phyloP scores from a whole-genome alignment of 768 basidiomycete species.

The Lactarius vividus region DNA sequence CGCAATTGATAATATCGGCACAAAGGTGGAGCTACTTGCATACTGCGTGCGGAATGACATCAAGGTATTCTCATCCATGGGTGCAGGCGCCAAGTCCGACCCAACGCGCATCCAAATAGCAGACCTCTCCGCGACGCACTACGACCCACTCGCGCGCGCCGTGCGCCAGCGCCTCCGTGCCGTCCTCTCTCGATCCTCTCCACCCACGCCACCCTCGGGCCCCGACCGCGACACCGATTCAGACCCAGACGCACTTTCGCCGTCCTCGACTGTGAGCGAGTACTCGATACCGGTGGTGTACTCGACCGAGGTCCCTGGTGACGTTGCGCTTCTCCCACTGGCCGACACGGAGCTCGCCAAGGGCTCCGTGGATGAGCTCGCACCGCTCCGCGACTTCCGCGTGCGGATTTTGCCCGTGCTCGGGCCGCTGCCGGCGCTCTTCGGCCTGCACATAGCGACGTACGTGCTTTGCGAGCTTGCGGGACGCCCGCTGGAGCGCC shows the following conservation, averaged over 20 bases:
- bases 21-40: conserved; percentile 90
- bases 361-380: conserved; percentile 85
- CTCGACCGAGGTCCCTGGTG: conserved; percentile 89
- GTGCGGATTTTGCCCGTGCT: conserved; percentile 92
- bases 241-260: neutral
- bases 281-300: conserved; percentile 83
- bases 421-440: conserved; percentile 84
- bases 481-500: conserved; percentile 77
- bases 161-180: conserved; percentile 70
- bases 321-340: conserved; percentile 85
- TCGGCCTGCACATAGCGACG: conserved; percentile 86
- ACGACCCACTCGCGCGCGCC: conserved; percentile 91
- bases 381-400: conserved; percentile 88
- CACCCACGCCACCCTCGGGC: neutral
- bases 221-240: neutral
- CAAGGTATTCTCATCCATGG: conserved; percentile 97
- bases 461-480: conserved; percentile 87
- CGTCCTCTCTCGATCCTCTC: conserved; percentile 36
- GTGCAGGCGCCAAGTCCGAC: conserved; percentile 91
- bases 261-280: conserved; percentile 45
- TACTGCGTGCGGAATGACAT: conserved; percentile 80
- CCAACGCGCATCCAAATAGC: conserved; percentile 94
- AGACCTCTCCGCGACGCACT: conserved; percentile 88
- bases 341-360: conserved; percentile 90
- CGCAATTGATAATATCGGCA: conserved; percentile 96